Percentiles rank a stretch among this genome's conserved stretches.
These are phyloP conservation scores for Amanita thiersii DNA, from an alignment of 768 basidiomycete genomes.

Conservation along the genomic window DNA sequence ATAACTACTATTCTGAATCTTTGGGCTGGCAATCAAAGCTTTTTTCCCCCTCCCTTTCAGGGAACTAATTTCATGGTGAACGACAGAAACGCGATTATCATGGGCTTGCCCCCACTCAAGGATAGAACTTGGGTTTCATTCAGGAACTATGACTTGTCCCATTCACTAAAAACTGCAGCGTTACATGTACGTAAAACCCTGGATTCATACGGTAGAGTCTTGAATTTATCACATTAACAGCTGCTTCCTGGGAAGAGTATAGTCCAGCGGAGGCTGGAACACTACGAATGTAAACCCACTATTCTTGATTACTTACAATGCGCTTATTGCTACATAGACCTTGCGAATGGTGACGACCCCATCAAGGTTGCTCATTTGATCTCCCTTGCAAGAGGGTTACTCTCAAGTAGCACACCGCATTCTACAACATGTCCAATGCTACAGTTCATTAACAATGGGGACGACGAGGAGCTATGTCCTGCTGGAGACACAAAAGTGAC, in stretches of 20 bases:
- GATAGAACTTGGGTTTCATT: slow-evolving; percentile 23
- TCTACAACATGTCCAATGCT: slow-evolving; percentile 22
- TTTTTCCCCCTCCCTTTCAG: too few relatives aligned
- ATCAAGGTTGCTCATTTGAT: slow-evolving; percentile 29
- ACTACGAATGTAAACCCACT: slow-evolving; percentile 12
- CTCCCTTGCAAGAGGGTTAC: slow-evolving; percentile 27
- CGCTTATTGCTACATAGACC: slow-evolving; percentile 11
- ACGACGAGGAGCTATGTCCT: slow-evolving; percentile 19
- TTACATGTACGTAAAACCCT: slow-evolving; percentile 21
- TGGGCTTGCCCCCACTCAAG: slow-evolving; percentile 34
- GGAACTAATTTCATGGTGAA: slow-evolving; percentile 33
- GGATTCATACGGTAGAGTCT: not conserved
- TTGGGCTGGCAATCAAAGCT: not conserved
- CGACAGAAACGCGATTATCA: slow-evolving; percentile 28
- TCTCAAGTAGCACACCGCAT: slow-evolving; percentile 26
- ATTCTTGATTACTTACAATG: not conserved
- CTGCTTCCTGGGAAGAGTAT: slow-evolving; percentile 34
- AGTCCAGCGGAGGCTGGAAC: slow-evolving; percentile 14
- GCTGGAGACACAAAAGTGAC: slow-evolving; percentile 14
- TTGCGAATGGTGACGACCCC: slow-evolving; percentile 14
- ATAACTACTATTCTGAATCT: not conserved
- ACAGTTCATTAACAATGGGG: slow-evolving; percentile 21
- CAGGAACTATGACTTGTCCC: slow-evolving; percentile 35
- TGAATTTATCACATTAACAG: slow-evolving; percentile 15
- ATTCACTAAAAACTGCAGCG: slow-evolving; percentile 27